phyloP scores from a whole-genome alignment of 1,284 basidiomycete genomes.

The Trichosporon asahii region DNA sequence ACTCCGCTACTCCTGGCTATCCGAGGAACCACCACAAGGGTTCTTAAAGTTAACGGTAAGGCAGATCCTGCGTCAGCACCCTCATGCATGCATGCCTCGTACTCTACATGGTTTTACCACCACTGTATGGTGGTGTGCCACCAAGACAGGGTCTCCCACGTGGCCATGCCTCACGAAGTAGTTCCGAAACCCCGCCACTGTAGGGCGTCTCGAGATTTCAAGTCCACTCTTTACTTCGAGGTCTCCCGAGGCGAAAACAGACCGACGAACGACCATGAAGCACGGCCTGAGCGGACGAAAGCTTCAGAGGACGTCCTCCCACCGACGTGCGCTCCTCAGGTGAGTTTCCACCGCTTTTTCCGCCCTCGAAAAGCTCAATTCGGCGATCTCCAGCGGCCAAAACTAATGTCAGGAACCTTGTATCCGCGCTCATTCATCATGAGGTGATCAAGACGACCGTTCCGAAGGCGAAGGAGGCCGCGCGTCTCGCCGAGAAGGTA shows the following conservation, averaged over 20 bases:
- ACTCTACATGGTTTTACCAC: too few relatives aligned
- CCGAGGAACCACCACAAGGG: too few relatives aligned
- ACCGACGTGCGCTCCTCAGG: slow-evolving; percentile 83
- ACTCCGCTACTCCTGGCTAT: too few relatives aligned
- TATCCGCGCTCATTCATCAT: slow-evolving; percentile 90
- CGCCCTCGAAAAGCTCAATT: not conserved
- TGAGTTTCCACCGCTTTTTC: slow-evolving; percentile 43
- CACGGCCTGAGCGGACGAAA: slow-evolving; percentile 86
- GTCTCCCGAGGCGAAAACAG: slow-evolving; percentile 7
- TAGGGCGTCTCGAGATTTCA: slow-evolving; percentile 9
- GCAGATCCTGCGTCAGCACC: too few relatives aligned
- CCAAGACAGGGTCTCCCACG: not conserved
- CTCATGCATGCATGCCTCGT: too few relatives aligned
- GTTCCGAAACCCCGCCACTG: slow-evolving; percentile 10
- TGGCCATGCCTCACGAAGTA: not conserved
- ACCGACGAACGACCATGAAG: slow-evolving; percentile 62
- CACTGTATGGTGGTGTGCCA: not conserved
- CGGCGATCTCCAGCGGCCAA: not conserved
- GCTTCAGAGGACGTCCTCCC: slow-evolving; percentile 78
- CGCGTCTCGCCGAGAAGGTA: slow-evolving; percentile 89
- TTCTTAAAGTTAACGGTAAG: too few relatives aligned
- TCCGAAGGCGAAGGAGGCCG: slow-evolving; percentile 90
- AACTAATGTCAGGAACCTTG: slow-evolving; percentile 68
- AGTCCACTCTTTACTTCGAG: slow-evolving; percentile 10
- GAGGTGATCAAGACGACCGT: slow-evolving; percentile 95